Conservation (phyloP, 2,329 filamentous ascomycete genomes). For the Nemania sp. region DNA sequence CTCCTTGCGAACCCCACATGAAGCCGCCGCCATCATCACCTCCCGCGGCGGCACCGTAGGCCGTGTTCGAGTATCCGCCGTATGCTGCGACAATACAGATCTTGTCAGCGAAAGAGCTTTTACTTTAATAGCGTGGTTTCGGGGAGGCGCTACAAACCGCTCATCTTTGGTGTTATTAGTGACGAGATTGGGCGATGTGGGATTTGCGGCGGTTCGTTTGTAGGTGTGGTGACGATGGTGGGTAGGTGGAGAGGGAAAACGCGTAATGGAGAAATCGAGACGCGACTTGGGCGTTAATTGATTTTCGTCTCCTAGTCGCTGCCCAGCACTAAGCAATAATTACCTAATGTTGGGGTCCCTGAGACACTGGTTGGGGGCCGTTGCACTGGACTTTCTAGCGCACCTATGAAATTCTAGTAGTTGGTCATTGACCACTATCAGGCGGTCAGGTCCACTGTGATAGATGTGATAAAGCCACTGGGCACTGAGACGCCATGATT, state of each 20-base stretch:
- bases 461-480: too few species aligned
- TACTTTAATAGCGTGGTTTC: not conserved
- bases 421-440: too few species aligned
- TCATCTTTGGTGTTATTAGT: constrained; percentile 18
- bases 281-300: constrained; percentile 27
- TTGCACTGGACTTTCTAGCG: too few species aligned
- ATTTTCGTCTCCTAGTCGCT: too few species aligned
- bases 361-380: too few species aligned
- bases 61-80: constrained; percentile 49
- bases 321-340: too few species aligned
- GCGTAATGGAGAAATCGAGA: constrained; percentile 31
- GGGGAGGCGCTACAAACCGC: constrained; percentile 15
- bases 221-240: constrained; percentile 6
- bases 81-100: constrained; percentile 47
- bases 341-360: too few species aligned
- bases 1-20: constrained; percentile 62
- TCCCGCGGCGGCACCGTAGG: constrained; percentile 58
- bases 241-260: constrained; percentile 22
- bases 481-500: too few species aligned
- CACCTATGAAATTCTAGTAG: too few species aligned
- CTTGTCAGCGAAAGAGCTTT: constrained; percentile 5
- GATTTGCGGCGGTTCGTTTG: not conserved
- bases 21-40: constrained; percentile 66
- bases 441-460: too few species aligned
- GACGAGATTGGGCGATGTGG: not conserved